Base-by-base conservation (phyloP, 768 basidiomycete genomes). In the Kondoa subrosea region DNA sequence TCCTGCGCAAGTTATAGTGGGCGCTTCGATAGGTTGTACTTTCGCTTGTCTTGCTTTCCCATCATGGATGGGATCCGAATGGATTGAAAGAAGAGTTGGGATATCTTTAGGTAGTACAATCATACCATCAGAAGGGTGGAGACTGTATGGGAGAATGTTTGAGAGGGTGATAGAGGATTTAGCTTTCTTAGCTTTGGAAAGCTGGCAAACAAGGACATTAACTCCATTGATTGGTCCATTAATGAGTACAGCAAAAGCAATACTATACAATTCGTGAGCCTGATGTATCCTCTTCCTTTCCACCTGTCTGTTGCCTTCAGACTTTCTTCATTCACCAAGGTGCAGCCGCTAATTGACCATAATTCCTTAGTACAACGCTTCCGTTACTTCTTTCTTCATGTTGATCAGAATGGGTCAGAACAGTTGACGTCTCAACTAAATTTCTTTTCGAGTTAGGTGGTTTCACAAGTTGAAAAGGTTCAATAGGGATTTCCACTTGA, bases 1-100 rank as follows among this genome's bases (percentile, higher is more conserved):
- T 15, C 57, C 30, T 17, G 68, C 67, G 0, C 74, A 75, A 65
- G 74, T 75, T 31, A 3, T 74, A 15, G 74, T 68, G 2, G 74
- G 74, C 56, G 71, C 70, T 12, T 14, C 62, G 4, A 57, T 75
- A 15, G 74, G 74, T 0, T n/a, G 34, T 2, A 31, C 34, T 1
- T 34, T 73, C 31, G 74, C 73, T 31, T 50, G 72, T 25, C 58
- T 30, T 17, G 71, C 71, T 71, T 69, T 73, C 26, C n/a, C 31
- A 30, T 16, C 69, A 3, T 75, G 74, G 74, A 56, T 73, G 25
- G 70, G 72, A 2, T 25, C 30, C 17, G 27, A 21, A 3, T 65
- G 64, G 64, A 26, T 50, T 15, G 29, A 25, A 3, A 12, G 14
- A 3, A 8, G 2, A 1, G 15, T 30, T 1, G 60, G 59, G 27